Base-by-base conservation (phyloP, 2,329 filamentous ascomycete genomes). In the Colletotrichum filicis region DNA sequence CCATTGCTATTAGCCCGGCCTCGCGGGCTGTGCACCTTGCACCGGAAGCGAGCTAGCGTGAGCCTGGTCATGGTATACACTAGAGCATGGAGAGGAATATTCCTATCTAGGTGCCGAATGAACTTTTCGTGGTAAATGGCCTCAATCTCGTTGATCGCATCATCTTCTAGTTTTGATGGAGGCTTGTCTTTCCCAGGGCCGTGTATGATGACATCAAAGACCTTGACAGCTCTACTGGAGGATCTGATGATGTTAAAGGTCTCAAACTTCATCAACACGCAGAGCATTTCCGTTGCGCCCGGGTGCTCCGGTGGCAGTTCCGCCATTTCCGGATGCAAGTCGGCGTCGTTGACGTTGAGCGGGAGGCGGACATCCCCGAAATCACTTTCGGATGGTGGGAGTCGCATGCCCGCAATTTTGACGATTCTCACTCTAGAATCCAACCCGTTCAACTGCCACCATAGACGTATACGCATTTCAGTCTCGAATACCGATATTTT, bases 261-360 rank as follows among this genome's bases (percentile, higher is more conserved):
- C n/a, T 81, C 78, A 9, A 77, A 80, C 68, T 82, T 82, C 67
- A 80, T 77, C 52, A 72, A 19, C 5, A 72, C 69, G 52, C 52
- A 89, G 0, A 88, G 84, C 86, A 91, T 90, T 68, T 90, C 88
- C 0, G 90, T 91, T 62, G 88, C 89, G 0, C 86, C 86, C 0
- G 76, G 75, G 9, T 87, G 82, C 24, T 87, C 84, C 1, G 80
- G 62, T 0, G 88, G 87, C 1, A 85, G 82, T 0, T 85, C 82
- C 0, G 78, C 80, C 85, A 88, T 88, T 6, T 83, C 81, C 0
- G 88, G 87, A n/a, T 83, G 79, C 2, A 92, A 78, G 52, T 90
- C 87, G 5, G 77, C 77, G 74, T 92, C 90, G 65, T 91, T 87
- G 62, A 91, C 80, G 68, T 91, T 91, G 2, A 89, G 79, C 1